Evolutionary conservation across 306 rosid genomes (phyloP).

Genomic region (Begonia peltatifolia): DNA sequence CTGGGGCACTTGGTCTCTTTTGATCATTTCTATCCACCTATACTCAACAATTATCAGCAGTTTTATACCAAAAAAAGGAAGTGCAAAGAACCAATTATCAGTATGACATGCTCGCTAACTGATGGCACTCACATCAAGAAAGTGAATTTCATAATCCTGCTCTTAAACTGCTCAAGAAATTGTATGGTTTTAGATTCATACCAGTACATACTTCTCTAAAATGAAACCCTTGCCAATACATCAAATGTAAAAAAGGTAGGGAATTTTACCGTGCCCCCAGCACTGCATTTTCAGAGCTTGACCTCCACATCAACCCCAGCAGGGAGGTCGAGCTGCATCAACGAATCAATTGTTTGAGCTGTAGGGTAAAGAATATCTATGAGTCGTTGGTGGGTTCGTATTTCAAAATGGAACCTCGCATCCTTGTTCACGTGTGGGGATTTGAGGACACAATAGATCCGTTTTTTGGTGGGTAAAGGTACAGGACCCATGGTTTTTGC

Average conservation of each 20-base stretch:
- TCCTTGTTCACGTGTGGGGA: constrained; percentile 93
- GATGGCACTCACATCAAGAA: too few species aligned
- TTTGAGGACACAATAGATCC: constrained; percentile 74
- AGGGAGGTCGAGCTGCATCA: constrained; percentile 94
- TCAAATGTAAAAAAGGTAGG: background rate
- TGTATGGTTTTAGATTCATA: too few species aligned
- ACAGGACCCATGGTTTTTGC: constrained; percentile 99
- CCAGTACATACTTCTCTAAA: too few species aligned
- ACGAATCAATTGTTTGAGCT: constrained; percentile 87
- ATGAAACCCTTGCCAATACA: too few species aligned
- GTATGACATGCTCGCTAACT: too few species aligned
- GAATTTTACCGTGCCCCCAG: constrained; percentile 16
- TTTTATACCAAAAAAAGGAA: too few species aligned
- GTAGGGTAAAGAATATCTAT: constrained; percentile 91
- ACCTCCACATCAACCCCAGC: constrained; percentile 99
- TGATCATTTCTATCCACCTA: too few species aligned
- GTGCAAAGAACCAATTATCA: too few species aligned
- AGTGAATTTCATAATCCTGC: too few species aligned
- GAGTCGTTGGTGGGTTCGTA: constrained; percentile 93
- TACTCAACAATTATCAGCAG: too few species aligned
- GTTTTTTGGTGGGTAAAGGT: constrained; percentile 87
- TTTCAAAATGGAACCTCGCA: constrained; percentile 89
- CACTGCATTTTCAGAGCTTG: constrained; percentile 44
- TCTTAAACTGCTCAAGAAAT: too few species aligned
- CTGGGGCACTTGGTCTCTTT: too few species aligned